A percentile compares a stretch with the other conserved stretches of the same genome.
Evolutionary conservation across 495 filamentous ascomycete genomes (phyloP).

Genomic region (Chaetomidium leptoderma): DNA sequence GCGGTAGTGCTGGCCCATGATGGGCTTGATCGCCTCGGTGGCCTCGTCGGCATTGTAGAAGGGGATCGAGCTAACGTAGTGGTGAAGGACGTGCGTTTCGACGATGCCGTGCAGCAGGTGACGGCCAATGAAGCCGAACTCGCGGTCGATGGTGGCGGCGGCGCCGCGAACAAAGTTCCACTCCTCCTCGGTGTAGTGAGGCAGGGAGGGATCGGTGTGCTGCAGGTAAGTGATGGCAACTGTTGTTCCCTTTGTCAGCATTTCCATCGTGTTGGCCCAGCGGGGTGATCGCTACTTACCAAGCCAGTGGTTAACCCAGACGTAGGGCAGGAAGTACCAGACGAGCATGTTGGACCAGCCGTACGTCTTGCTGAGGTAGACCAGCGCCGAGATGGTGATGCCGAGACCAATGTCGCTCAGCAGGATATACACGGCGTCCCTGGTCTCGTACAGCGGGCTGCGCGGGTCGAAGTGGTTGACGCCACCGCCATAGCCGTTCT

Average conservation of each 20-base stretch:
- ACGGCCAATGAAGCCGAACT: slow-evolving; percentile 84
- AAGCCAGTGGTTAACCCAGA: slow-evolving; percentile 99
- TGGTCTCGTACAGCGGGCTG: slow-evolving; percentile 87
- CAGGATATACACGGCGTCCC: slow-evolving; percentile 76
- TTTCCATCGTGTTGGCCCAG: neutral
- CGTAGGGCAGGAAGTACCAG: slow-evolving; percentile 91
- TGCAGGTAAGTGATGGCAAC: slow-evolving; percentile 86
- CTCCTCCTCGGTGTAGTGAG: slow-evolving; percentile 70
- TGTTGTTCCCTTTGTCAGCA: slow-evolving; percentile 35
- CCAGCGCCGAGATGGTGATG: slow-evolving; percentile 48
- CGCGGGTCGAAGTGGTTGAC: slow-evolving; percentile 92
- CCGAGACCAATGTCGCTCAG: slow-evolving; percentile 78
- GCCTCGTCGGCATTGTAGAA: slow-evolving; percentile 92
- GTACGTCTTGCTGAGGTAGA: slow-evolving; percentile 64
- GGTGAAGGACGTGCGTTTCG: slow-evolving; percentile 88
- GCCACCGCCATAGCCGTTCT: slow-evolving; percentile 70
- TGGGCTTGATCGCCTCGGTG: slow-evolving; percentile 72
- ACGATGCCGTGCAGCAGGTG: slow-evolving; percentile 86
- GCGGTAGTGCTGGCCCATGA: slow-evolving; percentile 81
- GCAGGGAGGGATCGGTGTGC: slow-evolving; percentile 79
- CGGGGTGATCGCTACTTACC: slow-evolving; percentile 47
- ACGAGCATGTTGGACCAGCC: slow-evolving; percentile 82
- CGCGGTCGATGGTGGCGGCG: slow-evolving; percentile 81
- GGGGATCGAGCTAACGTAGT: slow-evolving; percentile 78
- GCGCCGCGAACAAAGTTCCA: slow-evolving; percentile 88